Base-by-base conservation (phyloP, 2,329 filamentous ascomycete genomes). In the Fonsecaea pedrosoi region DNA sequence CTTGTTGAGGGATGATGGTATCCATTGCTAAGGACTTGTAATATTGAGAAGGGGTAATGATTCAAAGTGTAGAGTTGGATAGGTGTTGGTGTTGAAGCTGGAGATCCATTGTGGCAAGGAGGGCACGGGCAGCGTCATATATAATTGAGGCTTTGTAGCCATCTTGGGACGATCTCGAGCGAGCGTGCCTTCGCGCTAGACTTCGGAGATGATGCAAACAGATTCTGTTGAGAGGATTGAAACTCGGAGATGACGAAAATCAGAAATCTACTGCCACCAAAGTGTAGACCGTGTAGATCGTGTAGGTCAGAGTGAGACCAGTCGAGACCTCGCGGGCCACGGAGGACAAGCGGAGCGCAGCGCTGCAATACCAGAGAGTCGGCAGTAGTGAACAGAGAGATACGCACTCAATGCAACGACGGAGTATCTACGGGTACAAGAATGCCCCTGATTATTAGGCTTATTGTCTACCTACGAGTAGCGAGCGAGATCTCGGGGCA, bases 201-300 rank as follows among this genome's bases (percentile, higher is more conserved):
- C 18, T 25, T 50, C 18, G 45, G 45, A 25, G 45, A 50, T 9
- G 45, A 50, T 1, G 18, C 45, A 50, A 21, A 50, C 10, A 25
- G 45, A n/a, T 25, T 50, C 45, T 18, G 45, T 25, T 10, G 45
- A 25, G 45, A 45, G n/a, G 42, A 48, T 50, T 50, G 45, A 50
- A 50, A 25, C 45, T 50, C 45, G 45, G 45, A 50, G 45, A 50
- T 50, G 45, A 50, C 13, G 21, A 18, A 21, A 45, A 9, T 18
- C 15, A 3, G 42, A 45, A 25, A 25, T 25, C 25, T 25, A 25
- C 25, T 25, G 25, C 25, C 3, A 25, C 3, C 25, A 25, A 25
- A 25, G 25, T 25, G 25, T 25, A 25, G 25, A 25, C 25, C 25
- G 2, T 25, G 25, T 25, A 25, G 25, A 25, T 25, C 15, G 42